Evolutionary conservation across 2,329 filamentous ascomycete genomes (phyloP).

Genomic region (Scorias spongiosa): DNA sequence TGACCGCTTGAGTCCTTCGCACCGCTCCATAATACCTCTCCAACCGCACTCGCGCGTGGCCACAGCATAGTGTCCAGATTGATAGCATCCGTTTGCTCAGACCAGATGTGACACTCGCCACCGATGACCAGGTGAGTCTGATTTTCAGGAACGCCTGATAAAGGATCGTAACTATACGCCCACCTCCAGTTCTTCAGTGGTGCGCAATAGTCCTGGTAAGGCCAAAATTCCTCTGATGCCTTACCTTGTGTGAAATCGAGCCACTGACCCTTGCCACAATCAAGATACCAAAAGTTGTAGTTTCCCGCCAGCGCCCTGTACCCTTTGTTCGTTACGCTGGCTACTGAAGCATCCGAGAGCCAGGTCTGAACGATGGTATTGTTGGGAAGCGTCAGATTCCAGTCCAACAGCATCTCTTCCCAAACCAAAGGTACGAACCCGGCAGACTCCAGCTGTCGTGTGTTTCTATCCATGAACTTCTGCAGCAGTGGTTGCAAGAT

Average conservation of each 20-base stretch:
- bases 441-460: constrained; percentile 45
- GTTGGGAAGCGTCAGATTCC: constrained; percentile 57
- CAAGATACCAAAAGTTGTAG: constrained; percentile 57
- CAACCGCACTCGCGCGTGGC: constrained; percentile 60
- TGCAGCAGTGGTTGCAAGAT: constrained; percentile 65
- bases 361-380: constrained; percentile 69
- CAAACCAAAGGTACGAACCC: constrained; percentile 65
- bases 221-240: constrained; percentile 40
- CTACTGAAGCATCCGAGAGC: constrained; percentile 49
- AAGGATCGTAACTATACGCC: constrained; percentile 67
- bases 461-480: constrained; percentile 56
- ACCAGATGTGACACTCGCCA: constrained; percentile 71
- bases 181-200: constrained; percentile 71
- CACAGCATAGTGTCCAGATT: constrained; percentile 64
- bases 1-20: constrained; percentile 46
- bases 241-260: constrained; percentile 50
- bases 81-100: constrained; percentile 59
- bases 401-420: constrained; percentile 72
- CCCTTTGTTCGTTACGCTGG: constrained; percentile 44
- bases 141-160: constrained; percentile 44
- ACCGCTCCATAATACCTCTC: constrained; percentile 70
- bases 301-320: constrained; percentile 60
- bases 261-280: constrained; percentile 62
- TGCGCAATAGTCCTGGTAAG: constrained; percentile 67
- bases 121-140: constrained; percentile 57